A percentile compares a stretch with the other conserved stretches of the same genome.
These are phyloP conservation scores for Zymoseptoria pseudotritici DNA, from an alignment of 2,329 filamentous ascomycete genomes.

Conservation along the genomic window DNA sequence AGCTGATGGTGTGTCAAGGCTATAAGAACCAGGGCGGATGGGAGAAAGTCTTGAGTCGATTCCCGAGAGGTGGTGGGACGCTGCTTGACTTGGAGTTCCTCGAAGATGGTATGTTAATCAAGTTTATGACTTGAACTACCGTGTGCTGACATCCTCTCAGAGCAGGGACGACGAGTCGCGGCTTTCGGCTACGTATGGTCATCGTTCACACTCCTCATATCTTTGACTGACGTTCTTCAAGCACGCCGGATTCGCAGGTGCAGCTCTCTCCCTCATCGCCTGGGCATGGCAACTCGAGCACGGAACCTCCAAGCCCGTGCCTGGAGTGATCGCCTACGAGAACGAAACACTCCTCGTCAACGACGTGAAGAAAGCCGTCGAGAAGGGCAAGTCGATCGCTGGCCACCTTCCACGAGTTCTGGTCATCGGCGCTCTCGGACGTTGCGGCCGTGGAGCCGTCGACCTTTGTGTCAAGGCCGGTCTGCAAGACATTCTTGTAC, in stretches of 20 bases:
- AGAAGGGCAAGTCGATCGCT: conserved; percentile 57
- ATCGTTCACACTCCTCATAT: too few species aligned
- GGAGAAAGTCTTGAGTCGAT: conserved; percentile 72
- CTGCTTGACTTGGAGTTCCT: conserved; percentile 86
- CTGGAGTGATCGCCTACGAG: conserved; percentile 59
- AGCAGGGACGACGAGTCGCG: conserved; percentile 61
- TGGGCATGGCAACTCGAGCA: conserved; percentile 79
- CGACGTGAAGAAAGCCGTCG: conserved; percentile 65
- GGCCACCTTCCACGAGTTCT: conserved; percentile 66
- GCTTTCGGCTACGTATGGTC: conserved; percentile 52
- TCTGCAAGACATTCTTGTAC: conserved; percentile 56
- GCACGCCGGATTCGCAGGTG: conserved; percentile 66
- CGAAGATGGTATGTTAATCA: conserved; percentile 43
- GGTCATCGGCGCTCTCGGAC: conserved; percentile 69
- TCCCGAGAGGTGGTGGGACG: conserved; percentile 65
- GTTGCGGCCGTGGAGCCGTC: conserved; percentile 78
- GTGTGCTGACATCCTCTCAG: conserved; percentile 22
- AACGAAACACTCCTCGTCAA: conserved; percentile 67
- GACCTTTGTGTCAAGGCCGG: conserved; percentile 71
- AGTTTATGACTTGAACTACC: not conserved
- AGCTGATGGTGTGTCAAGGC: conserved; percentile 15
- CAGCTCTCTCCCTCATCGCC: conserved; percentile 58
- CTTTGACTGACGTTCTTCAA: conserved; percentile 42
- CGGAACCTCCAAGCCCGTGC: conserved; percentile 57
- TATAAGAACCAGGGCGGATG: conserved; percentile 59